phyloP scores from a whole-genome alignment of 2,329 filamentous ascomycete species.

The Alternaria solani region DNA sequence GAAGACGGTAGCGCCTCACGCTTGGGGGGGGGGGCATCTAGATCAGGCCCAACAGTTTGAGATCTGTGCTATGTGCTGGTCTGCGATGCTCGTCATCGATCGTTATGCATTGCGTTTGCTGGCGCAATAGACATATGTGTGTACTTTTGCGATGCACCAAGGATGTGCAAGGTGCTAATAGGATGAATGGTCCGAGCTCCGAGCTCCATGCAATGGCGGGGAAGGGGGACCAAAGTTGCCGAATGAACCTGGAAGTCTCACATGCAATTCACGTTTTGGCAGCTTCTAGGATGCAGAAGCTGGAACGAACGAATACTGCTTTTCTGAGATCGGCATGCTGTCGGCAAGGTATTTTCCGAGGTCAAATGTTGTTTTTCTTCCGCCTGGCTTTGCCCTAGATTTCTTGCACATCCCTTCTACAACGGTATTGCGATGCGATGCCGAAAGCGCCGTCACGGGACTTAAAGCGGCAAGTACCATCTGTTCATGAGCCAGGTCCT shows the following conservation, averaged over 20 bases:
- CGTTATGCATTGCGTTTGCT: conserved; percentile 1
- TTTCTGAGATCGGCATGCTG: conserved; percentile 1
- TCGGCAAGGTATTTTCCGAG: conserved; percentile 8
- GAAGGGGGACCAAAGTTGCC: neutral
- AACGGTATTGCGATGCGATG: conserved; percentile 12
- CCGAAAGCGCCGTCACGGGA: conserved; percentile 4
- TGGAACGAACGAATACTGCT: conserved; percentile 2
- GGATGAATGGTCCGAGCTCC: neutral
- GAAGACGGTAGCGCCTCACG: neutral
- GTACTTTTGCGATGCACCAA: conserved; percentile 5
- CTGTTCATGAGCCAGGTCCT: conserved; percentile 22
- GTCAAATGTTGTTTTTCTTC: conserved; percentile 3
- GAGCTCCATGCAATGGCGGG: conserved; percentile 2
- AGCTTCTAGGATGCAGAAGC: conserved; percentile 3
- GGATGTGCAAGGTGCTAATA: neutral
- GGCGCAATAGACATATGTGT: neutral
- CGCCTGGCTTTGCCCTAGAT: neutral
- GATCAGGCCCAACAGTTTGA: conserved; percentile 4
- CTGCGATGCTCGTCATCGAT: neutral
- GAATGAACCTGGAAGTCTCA: neutral
- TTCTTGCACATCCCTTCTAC: conserved; percentile 2
- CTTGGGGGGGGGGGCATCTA: neutral
- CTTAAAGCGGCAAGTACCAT: conserved; percentile 26
- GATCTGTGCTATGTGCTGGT: neutral
- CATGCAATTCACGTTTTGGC: conserved; percentile 3